Conservation (phyloP, 176 grass and related monocot species). For the Carex myosuroides region DNA sequence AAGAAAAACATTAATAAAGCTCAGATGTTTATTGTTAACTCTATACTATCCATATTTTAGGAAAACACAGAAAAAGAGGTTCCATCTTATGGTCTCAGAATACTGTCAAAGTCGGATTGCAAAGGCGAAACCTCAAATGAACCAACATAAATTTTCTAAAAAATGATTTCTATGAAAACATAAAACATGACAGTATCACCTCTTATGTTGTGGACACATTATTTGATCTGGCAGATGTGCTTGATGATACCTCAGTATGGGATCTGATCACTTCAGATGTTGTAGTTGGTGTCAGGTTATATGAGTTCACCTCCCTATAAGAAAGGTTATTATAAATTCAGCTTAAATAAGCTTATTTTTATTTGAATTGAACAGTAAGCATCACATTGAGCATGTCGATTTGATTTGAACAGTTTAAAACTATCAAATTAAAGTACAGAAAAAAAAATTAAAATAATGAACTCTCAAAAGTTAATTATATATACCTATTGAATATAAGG, state of each 20-base stretch:
- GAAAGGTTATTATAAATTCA: background rate
- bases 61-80: too few species aligned
- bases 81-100: too few species aligned
- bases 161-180: too few species aligned
- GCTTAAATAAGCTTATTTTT: background rate
- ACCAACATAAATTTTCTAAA: too few species aligned
- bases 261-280: background rate
- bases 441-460: background rate
- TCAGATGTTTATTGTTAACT: too few species aligned
- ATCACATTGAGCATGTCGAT: background rate
- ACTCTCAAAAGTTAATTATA: slow-evolving; percentile 7
- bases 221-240: too few species aligned
- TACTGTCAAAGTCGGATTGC: too few species aligned
- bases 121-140: too few species aligned
- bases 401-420: background rate
- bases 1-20: too few species aligned
- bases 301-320: slow-evolving; percentile 16
- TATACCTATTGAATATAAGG: slow-evolving; percentile 40
- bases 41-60: too few species aligned
- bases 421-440: background rate
- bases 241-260: background rate
- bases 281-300: background rate
- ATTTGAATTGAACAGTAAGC: background rate
- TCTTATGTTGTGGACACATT: too few species aligned
- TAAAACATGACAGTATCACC: too few species aligned